Base-by-base conservation (phyloP, 768 basidiomycete species). In the Lanmaoa pseudosensibilis region DNA sequence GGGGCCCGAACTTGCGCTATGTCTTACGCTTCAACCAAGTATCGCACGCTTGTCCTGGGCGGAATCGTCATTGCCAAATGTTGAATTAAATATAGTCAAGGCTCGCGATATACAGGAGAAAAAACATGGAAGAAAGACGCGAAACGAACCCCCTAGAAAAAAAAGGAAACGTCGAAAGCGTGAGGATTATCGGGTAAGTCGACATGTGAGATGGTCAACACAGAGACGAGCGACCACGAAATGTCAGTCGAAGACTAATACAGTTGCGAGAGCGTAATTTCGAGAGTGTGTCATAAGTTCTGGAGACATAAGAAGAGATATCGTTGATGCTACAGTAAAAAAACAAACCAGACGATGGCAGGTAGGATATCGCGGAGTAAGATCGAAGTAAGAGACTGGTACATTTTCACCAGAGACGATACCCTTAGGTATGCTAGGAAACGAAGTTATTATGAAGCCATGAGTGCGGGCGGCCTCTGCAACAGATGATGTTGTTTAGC, bases 391-490 rank as follows among this genome's bases (percentile, higher is more conserved):
- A 37, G 27, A 51, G 44, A 38, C 36, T n/a, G 11, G 19, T 5
- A 32, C 30, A 21, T 16, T 39, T 32, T 18, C 44, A 23, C 5
- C 15, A 11, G 33, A n/a, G 21, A 48, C 15, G 41, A 49, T 15
- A 34, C 23, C 13, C 3, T 45, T 40, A 37, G 48, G 52, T 59
- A 59, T 60, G 16, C 52, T 15, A 48, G n/a, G 13, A 36, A 33
- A 19, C 19, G 41, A 15, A 38, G 30, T 23, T 53, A 53, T 55
- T 55, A 70, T 55, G 65, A 55, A 16, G 61, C 53, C 72, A 67
- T 67, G 30, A 72, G 62, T 32, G 72, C 67, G 12, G 72, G 71
- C 2, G 72, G 72, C 52, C 71, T 57, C 27, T 73, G 70, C 34
- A 72, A 45, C 13, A 72, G 50, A 50, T 67, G 71, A 1, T 62